A percentile compares a stretch with the other conserved stretches of the same genome.
Conservation (phyloP, 192 early-diverging fungal genomes). For the Gryganskiella cystojenkinii region DNA sequence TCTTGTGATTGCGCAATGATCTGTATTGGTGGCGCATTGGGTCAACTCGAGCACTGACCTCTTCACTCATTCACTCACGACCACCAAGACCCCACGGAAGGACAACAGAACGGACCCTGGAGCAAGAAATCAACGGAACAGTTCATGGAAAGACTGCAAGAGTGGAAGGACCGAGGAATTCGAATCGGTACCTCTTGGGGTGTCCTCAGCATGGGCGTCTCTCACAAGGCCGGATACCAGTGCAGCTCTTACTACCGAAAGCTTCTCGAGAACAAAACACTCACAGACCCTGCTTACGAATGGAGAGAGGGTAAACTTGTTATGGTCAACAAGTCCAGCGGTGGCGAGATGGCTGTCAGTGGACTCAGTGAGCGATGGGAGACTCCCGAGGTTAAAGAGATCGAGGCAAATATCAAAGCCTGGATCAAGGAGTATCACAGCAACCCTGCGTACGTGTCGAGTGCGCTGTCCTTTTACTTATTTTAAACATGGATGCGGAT, state of each 20-base stretch:
- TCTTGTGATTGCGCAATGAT: background rate
- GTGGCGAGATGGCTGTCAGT: conserved; percentile 47
- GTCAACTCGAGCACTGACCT: background rate
- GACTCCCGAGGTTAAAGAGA: conserved; percentile 55
- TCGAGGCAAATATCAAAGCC: conserved; percentile 56
- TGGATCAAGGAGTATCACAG: conserved; percentile 66
- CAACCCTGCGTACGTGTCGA: conserved; percentile 22
- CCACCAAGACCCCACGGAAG: conserved; percentile 57
- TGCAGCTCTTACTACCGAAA: conserved; percentile 69
- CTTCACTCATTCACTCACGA: background rate
- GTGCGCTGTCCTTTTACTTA: background rate
- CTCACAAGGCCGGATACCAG: conserved; percentile 68
- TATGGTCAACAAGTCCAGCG: conserved; percentile 56
- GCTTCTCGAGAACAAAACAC: conserved; percentile 50
- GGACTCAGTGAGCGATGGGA: conserved; percentile 62
- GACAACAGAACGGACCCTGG: conserved; percentile 65
- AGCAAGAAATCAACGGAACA: conserved; percentile 50
- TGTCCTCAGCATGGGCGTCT: conserved; percentile 60
- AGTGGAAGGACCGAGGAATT: conserved; percentile 57
- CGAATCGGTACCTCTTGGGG: conserved; percentile 69
- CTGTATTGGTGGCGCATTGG: background rate
- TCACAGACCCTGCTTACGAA: conserved; percentile 61
- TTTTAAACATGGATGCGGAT: background rate
- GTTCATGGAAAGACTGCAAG: conserved; percentile 63
- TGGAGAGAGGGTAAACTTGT: conserved; percentile 61